Percentiles rank a stretch among this genome's conserved stretches.
These are phyloP conservation scores for Dictyostelium brefeldianum DNA, from an alignment of 78 protist genomes.

Conservation along the genomic window DNA sequence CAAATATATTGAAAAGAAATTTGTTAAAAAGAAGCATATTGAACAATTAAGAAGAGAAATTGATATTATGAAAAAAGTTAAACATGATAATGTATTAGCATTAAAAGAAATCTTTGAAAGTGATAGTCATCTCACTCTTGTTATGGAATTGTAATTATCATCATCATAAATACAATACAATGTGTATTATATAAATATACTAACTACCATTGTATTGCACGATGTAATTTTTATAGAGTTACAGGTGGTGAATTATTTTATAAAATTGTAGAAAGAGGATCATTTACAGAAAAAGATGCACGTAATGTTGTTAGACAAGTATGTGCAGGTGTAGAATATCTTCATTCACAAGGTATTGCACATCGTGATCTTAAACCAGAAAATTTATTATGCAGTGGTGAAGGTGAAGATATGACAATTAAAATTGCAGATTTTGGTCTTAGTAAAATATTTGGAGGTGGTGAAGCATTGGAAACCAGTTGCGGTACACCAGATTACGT, in stretches of 20 bases:
- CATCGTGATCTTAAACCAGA: constrained; percentile 89
- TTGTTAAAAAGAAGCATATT: constrained; percentile 85
- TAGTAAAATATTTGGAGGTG: constrained; percentile 81
- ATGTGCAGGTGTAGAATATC: constrained; percentile 82
- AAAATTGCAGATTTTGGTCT: constrained; percentile 89
- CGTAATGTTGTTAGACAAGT: constrained; percentile 86
- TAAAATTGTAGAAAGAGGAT: constrained; percentile 84
- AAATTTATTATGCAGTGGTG: constrained; percentile 81
- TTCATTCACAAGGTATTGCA: constrained; percentile 88
- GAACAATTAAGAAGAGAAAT: constrained; percentile 82
- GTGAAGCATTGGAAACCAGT: constrained; percentile 82
- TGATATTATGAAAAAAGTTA: constrained; percentile 88
- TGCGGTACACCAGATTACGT: constrained; percentile 90
- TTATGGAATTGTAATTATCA: constrained; percentile 72
- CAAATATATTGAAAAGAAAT: constrained; percentile 84
- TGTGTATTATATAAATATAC: no score
- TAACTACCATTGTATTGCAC: no score
- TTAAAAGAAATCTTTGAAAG: constrained; percentile 85
- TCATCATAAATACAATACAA: neutral
- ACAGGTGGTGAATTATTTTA: constrained; percentile 88
- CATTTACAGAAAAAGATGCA: constrained; percentile 83
- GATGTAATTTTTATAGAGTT: no score
- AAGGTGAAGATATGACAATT: constrained; percentile 76
- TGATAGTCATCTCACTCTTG: constrained; percentile 63
- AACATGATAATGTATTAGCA: constrained; percentile 82